Evolutionary conservation across 169 alveolate genomes (phyloP).

Genomic region (Perkinsus olseni): DNA sequence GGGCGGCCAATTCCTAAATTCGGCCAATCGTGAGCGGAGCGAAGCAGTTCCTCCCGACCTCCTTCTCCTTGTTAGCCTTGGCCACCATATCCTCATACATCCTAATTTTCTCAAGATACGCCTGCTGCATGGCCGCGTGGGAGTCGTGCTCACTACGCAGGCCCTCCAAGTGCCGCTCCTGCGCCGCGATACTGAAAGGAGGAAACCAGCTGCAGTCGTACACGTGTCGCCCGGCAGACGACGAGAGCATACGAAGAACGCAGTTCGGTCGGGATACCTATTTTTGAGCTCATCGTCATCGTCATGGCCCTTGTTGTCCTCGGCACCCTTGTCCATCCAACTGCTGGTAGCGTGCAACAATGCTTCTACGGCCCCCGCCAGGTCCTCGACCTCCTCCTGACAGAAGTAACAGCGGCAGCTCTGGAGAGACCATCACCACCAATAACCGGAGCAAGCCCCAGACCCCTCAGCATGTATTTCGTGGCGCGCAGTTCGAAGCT

Average conservation of each 20-base stretch:
- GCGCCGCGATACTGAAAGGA: neutral
- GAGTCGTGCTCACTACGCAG: neutral
- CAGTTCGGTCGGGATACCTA: too few species aligned
- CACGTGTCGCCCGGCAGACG: too few species aligned
- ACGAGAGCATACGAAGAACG: too few species aligned
- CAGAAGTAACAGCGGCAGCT: neutral
- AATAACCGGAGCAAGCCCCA: neutral
- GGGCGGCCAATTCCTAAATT: neutral
- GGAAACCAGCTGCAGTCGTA: too few species aligned
- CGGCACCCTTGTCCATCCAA: neutral
- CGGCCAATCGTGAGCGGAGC: neutral
- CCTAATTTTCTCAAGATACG: neutral
- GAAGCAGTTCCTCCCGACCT: neutral
- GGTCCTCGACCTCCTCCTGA: neutral
- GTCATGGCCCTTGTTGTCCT: neutral
- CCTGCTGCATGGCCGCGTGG: neutral
- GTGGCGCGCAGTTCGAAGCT: too few species aligned
- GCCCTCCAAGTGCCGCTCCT: neutral
- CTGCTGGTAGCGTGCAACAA: neutral
- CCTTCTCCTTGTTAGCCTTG: neutral
- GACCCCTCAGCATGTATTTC: too few species aligned
- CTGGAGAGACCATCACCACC: neutral
- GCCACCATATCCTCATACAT: neutral
- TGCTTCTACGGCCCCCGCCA: neutral
- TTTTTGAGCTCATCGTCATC: too few species aligned